phyloP scores from a whole-genome alignment of 139 green algal species.

The Chlamydomonas applanata region DNA sequence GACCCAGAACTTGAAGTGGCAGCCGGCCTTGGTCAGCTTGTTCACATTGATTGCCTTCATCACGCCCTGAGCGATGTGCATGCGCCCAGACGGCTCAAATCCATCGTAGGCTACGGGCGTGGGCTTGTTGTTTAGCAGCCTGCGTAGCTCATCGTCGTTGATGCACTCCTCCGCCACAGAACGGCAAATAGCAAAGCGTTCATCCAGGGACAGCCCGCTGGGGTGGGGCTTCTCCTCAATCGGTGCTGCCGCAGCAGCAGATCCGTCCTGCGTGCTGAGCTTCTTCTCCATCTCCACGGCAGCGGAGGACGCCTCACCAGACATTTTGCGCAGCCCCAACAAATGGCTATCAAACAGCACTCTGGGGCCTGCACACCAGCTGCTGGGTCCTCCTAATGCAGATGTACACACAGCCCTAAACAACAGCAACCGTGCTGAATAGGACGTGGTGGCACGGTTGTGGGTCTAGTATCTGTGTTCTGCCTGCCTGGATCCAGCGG shows the following conservation, averaged over 20 bases:
- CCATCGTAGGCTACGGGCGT: slow-evolving; percentile 92
- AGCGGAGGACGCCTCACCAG: neutral
- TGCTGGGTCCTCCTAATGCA: too few relatives aligned
- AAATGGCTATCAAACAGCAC: too few relatives aligned
- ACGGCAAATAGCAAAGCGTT: slow-evolving; percentile 78
- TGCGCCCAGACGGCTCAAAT: slow-evolving; percentile 97
- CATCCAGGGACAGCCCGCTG: slow-evolving; percentile 73
- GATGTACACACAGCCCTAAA: neutral
- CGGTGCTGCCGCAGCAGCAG: neutral
- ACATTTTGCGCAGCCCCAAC: too few relatives aligned
- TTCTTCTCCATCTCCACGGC: slow-evolving; percentile 15
- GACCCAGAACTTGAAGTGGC: slow-evolving; percentile 96
- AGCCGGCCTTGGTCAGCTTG: slow-evolving; percentile 91
- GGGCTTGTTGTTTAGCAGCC: slow-evolving; percentile 85
- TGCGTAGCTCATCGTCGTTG: slow-evolving; percentile 84
- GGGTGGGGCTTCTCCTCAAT: slow-evolving; percentile 25
- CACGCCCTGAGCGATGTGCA: slow-evolving; percentile 98
- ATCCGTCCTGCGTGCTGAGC: slow-evolving; percentile 6
- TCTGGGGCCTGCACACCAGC: too few relatives aligned
- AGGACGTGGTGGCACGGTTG: too few relatives aligned
- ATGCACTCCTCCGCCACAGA: slow-evolving; percentile 94
- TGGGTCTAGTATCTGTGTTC: too few relatives aligned
- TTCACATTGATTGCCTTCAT: slow-evolving; percentile 99
- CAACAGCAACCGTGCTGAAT: neutral
- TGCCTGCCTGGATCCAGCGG: too few relatives aligned